Base-by-base conservation (phyloP, 2,329 filamentous ascomycete genomes). In the Lachnellula subtilissima region DNA sequence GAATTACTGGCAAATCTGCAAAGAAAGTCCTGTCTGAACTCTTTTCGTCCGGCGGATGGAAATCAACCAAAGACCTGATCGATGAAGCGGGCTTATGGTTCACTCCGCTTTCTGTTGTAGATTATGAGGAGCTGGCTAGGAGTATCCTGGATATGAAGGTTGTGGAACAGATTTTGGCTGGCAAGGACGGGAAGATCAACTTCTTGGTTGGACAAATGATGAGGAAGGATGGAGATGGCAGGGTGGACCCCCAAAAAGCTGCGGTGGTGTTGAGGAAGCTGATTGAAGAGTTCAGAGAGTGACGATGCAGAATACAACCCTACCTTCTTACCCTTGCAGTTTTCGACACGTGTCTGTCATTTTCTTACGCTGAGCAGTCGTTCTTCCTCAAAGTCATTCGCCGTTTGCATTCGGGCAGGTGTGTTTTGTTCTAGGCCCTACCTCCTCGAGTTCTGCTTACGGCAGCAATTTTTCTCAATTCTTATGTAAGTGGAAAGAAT, bases 151-250 rank as follows among this genome's bases (percentile, higher is more conserved):
- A 85, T 57, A 55, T 48, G 53, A 74, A 80, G 39, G 80, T 85
- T 72, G 83, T 85, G 2, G 73, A 76, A 53, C 79, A 84, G 52
- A 84, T 88, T 50, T 73, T 78, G 43, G 84, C 82, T 65, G 78
- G 80, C 0, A 82, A 86, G 61, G 73, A 75, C 32, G 82, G 83
- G n/a, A 89, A 88, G 69, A 69, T 86, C 6, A 84, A 83, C 64
- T 88, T 81, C 75, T 80, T 88, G 63, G 79, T 89, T 14, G 86
- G 86, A 11, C 81, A 86, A 69, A 86, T 88, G 81, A 84, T 88
- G 72, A 75, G 81, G 46, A 72, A 74, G 58, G 82, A 82, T 28
- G 76, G 78, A 28, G 81, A 83, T 57, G 84, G 84, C 0, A 80
- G 80, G 1, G 78, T 88, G 6, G 83, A 87, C 69, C 80, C 85